phyloP scores from a whole-genome alignment of 257 asterid species.

The Solanum okadae region DNA sequence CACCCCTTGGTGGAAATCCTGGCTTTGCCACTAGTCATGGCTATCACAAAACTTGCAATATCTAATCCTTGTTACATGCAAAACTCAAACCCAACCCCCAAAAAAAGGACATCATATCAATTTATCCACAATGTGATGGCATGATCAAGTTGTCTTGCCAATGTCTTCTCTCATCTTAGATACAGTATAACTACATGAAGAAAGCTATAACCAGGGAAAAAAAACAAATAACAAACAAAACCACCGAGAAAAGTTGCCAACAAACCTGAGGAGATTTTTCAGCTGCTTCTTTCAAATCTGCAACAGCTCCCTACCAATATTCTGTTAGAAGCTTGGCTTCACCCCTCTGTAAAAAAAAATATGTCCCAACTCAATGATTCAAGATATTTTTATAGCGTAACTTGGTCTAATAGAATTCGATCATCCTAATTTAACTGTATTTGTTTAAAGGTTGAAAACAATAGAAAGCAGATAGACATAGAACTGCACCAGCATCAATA shows the following conservation, averaged over 20 bases:
- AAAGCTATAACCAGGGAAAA: neutral
- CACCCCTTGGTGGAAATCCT: too few relatives aligned
- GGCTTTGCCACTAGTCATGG: too few relatives aligned
- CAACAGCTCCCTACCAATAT: slow-evolving; percentile 96
- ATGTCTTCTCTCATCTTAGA: neutral
- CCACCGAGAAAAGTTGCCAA: neutral
- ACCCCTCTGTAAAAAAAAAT: slow-evolving; percentile 47
- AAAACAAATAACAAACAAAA: neutral
- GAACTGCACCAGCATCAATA: slow-evolving; percentile 85
- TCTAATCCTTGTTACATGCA: too few relatives aligned
- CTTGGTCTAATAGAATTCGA: neutral
- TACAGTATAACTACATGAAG: neutral
- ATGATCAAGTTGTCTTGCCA: neutral
- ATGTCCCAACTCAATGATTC: neutral
- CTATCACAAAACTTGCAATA: too few relatives aligned
- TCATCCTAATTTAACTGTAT: neutral
- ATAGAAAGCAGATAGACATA: neutral
- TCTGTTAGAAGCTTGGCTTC: slow-evolving; percentile 84
- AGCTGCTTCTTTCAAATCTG: slow-evolving; percentile 74
- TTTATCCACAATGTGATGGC: neutral
- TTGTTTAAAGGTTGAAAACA: neutral
- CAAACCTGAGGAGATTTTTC: slow-evolving; percentile 90
- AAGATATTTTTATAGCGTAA: neutral
- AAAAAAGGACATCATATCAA: neutral
- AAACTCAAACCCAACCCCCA: too few relatives aligned